Evolutionary conservation across 495 filamentous ascomycete species (phyloP), one percentile per base, ranked within the genome.

Genomic region (Tuber microsphaerosporum): DNA sequence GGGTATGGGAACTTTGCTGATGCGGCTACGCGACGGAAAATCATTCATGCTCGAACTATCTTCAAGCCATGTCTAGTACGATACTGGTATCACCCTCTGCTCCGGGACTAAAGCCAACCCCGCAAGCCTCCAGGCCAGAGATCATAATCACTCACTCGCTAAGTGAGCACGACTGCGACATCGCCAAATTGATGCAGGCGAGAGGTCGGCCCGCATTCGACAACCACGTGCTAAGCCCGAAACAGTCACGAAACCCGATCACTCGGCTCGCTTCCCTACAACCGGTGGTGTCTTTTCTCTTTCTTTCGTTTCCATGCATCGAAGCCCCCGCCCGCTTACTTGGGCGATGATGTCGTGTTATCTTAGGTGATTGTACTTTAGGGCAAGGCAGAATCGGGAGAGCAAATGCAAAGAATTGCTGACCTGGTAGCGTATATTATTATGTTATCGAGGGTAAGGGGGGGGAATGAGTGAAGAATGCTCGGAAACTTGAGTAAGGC

Each of bases 251-350:
- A 65, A 65, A 65, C 14, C 56, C 26, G 56, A 34, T 14, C 56
- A 34, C 56, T 34, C 56, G 56, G 56, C 56, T 65, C 56, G 56
- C 56, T 65, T 65, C 56, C 56, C 26, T 34, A 2, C 31, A 65
- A 65, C 26, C 2, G 56, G 56, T 12, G 56, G 56, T 31, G 56
- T 2, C 14, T 26, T 31, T 16, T 34, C 26, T 65, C 26, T 65
- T 10, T 17, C 31, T 6, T 34, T 65, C 26, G 56, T 26, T 65
- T 65, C 56, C 56, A 34, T 34, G 56, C 56, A 34, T 65, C 26
- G 56, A 65, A 65, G 56, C 26, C 51, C 51, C 56, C 56, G n/a
- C 56, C 56, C 56, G 56, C 56, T 65, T 65, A 65, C 56, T 34
- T 31, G 56, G 17, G 56, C 26, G 4, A 65, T 56, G 51, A 56